Evolutionary conservation across 2,329 filamentous ascomycete species (phyloP), one percentile per base, ranked within the genome.

Genomic region (Cadophora gregata): DNA sequence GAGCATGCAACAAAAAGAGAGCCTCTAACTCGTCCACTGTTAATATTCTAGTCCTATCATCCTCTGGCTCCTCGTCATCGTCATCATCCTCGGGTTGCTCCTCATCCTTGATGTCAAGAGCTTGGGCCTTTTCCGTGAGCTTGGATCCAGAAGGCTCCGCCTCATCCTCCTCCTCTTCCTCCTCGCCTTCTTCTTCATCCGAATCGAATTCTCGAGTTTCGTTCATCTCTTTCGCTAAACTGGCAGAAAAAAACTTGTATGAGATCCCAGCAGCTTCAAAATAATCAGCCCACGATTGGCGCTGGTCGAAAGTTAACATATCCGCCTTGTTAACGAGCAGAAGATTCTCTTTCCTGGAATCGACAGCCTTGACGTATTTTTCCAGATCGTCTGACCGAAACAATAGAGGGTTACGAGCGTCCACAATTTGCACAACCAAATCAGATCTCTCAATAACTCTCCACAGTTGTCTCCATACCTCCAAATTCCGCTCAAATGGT

Each of bases 381-480:
- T 98, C 96, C 68, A 99, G 81, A 82, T 99, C 96, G 73, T 96
- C 95, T 5, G 92, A 97, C 66, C 96, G 88, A 81, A 98, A 99
- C 73, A 98, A 86, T 21, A 99, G 83, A 2, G 96, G 96, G 78
- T 97, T 97, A 75, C 96, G 86, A 9, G 96, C 96, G 81, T 99
- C 96, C 63, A 99, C 96, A 82, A 99, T 99, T 82, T 99, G 96
- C 42, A 99, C 96, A 3, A 99, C 88, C 48, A 99, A 82, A 79
- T 99, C 96, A 19, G 93, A 97, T 68, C 96, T 86, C 83, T 99
- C 96, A 75, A 99, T 97, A 66, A 99, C 96, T 81, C 96, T 88
- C 96, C 96, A 99, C 74, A 99, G 78, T 80, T 99, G 96, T 77
- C 96, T 89, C 96, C 96, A 99, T 31, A 99, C 96, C 77, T 99